Base-by-base conservation (phyloP, 208 protist genomes). In the Acanthamoeba lugdunensis region DNA sequence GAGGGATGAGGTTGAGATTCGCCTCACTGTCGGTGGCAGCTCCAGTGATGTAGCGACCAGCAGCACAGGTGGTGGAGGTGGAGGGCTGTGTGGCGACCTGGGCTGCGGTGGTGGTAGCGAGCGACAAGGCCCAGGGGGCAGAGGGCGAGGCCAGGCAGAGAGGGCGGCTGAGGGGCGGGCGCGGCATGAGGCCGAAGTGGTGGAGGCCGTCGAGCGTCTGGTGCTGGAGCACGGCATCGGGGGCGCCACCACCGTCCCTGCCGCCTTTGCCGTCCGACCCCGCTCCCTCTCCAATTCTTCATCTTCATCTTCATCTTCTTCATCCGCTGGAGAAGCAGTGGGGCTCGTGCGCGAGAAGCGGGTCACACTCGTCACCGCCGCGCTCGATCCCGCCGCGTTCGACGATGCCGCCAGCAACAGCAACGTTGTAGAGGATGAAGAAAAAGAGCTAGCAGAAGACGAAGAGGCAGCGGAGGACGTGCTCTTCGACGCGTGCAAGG, bases 171-270 rank as follows among this genome's bases (percentile, higher is more conserved):
- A 69, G 63, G 63, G n/a, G n/a, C 63, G n/a, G 8, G 63, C 63
- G 7, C 71, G 37, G 45, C 81, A 89, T 28, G 45, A 89, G 28
- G 56, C 25, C 13, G 81, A 89, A 37, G 81, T 89, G 81, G n/a
- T 65, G 21, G 25, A 89, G 45, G 52, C 56, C 6, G 81, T 89
- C 13, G 81, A 89, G 30, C 48, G 41, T 6, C 50, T 89, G 18
- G 81, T 67, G 23, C 48, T 58, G 25, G 23, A 89, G 25, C 48
- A 67, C 81, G 81, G 81, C 48, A 28, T 81, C 23, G 71, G 71
- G 23, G 81, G 81, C 25, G 81, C 81, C 25, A 89, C 81, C 81
- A 89, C 81, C 81, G 81, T 89, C 28, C 81, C 81, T 23, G 81
- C 81, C 81, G 81, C 71, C 30, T 81, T 81, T 23, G 71, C 41